Evolutionary conservation across 2,329 filamentous ascomycete genomes (phyloP).

Genomic region (Botrytis cinerea): DNA sequence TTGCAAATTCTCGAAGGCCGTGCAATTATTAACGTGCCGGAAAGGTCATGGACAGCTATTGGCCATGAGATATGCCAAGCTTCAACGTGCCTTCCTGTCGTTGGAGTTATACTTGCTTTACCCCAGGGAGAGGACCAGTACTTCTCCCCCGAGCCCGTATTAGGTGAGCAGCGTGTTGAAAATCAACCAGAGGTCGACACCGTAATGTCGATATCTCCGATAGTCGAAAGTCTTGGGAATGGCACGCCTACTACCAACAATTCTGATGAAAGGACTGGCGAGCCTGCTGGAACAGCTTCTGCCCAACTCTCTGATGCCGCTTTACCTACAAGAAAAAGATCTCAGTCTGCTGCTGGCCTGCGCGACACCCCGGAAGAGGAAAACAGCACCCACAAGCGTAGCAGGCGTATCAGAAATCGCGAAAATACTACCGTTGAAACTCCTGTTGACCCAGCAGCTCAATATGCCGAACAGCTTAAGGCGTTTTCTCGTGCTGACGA

Average conservation of each 20-base stretch:
- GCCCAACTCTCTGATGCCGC: constrained; percentile 33
- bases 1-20: constrained; percentile 26
- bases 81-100: constrained; percentile 29
- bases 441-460: constrained; percentile 52
- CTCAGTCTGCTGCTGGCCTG: constrained; percentile 62
- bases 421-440: constrained; percentile 54
- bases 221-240: constrained; percentile 27
- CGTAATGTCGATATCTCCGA: constrained; percentile 33
- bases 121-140: constrained; percentile 28
- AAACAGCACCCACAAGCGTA: constrained; percentile 59
- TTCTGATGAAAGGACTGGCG: constrained; percentile 29
- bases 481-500: constrained; percentile 37
- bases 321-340: constrained; percentile 56
- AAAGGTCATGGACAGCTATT: constrained; percentile 37
- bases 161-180: constrained; percentile 13
- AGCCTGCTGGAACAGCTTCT: constrained; percentile 33
- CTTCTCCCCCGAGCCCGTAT: neutral
- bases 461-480: constrained; percentile 57
- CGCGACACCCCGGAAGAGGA: constrained; percentile 60
- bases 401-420: constrained; percentile 64
- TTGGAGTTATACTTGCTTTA: constrained; percentile 33
- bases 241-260: constrained; percentile 29
- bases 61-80: constrained; percentile 35
- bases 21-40: constrained; percentile 30
- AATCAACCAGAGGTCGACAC: constrained; percentile 38